A percentile compares a stretch with the other conserved stretches of the same genome.
Conservation (phyloP, 2,329 filamentous ascomycete species). For the Claviceps maximensis region DNA sequence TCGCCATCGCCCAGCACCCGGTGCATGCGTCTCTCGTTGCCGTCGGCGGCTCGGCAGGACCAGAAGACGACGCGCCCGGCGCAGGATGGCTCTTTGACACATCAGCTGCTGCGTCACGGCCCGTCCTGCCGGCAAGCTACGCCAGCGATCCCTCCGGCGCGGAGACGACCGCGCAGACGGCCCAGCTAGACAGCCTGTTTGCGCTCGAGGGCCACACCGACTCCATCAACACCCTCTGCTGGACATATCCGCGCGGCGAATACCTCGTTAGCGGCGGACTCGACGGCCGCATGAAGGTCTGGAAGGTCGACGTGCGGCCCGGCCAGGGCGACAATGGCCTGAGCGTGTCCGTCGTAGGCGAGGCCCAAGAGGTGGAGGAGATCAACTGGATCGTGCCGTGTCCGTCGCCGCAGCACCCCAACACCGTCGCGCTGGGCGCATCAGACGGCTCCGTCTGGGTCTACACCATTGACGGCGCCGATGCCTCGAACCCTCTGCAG, state of each 20-base stretch:
- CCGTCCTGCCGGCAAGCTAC: slow-evolving; percentile 65
- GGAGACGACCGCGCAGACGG: slow-evolving; percentile 37
- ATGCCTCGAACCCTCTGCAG: slow-evolving; percentile 48
- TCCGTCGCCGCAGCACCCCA: slow-evolving; percentile 56
- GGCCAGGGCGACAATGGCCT: slow-evolving; percentile 23
- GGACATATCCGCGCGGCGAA: slow-evolving; percentile 71
- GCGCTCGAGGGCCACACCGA: slow-evolving; percentile 83
- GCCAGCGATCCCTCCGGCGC: slow-evolving; percentile 47
- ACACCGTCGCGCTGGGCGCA: slow-evolving; percentile 77
- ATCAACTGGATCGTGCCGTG: slow-evolving; percentile 81
- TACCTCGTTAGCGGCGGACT: slow-evolving; percentile 78
- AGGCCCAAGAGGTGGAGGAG: slow-evolving; percentile 83
- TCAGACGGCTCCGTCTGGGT: slow-evolving; percentile 93
- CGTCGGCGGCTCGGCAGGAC: slow-evolving; percentile 63
- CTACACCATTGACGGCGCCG: slow-evolving; percentile 64
- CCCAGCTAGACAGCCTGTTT: slow-evolving; percentile 51
- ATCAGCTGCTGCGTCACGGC: slow-evolving; percentile 45
- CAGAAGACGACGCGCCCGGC: slow-evolving; percentile 50
- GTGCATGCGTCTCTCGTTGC: slow-evolving; percentile 63
- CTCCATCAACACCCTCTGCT: slow-evolving; percentile 74
- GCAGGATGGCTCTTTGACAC: slow-evolving; percentile 78
- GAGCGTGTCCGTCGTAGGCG: slow-evolving; percentile 51
- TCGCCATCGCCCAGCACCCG: slow-evolving; percentile 89
- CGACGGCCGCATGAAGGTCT: slow-evolving; percentile 69
- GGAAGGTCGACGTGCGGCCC: slow-evolving; percentile 37